Evolutionary conservation across 441 rosid species (phyloP), one percentile per base, ranked within the genome.

Genomic region (Jatropha multifida): DNA sequence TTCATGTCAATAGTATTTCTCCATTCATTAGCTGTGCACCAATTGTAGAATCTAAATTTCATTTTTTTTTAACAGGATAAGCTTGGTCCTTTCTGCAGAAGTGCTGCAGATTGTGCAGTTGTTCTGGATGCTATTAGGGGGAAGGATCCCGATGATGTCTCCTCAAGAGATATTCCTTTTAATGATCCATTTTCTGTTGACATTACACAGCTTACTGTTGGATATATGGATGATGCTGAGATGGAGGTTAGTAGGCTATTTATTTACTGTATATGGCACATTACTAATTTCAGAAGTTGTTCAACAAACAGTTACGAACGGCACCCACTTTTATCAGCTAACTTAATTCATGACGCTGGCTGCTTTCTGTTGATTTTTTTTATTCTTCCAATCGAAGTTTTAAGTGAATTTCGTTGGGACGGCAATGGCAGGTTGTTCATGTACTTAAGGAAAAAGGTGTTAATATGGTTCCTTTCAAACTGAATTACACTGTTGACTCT

Each of bases 41-140:
- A 51, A 17, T 12, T 18, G 40, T 54, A 27, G 58, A 63, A 72
- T 64, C 68, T 59, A 61, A 37, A 51, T 73, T 44, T 9, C 68
- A 54, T 68, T 49, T 52, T 52, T 68, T 27, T 71, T 65, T 80
- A 62, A 74, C 87, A 92, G 98, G 98, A 94, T 81, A 94, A 94
- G 82, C 90, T 91, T 40, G 98, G 97, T 61, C 97, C 97, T 66
- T 89, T 94, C 86, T 94, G 98, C 82, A 88, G 97, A 87, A 86
- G 80, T 70, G 97, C 95, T 12, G 85, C 75, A 18, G 95, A 91
- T 81, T 94, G 98, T 18, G 73, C 92, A 6, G 51, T 92, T 69
- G 65, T 90, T 74, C 85, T 92, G 74, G 97, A 92, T 76, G 61
- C 85, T 48, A 88, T 94, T 52, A 82, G 88, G 73, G 98, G 98